Base-by-base conservation (phyloP, 495 filamentous ascomycete species). In the Penicillium cinerascens region DNA sequence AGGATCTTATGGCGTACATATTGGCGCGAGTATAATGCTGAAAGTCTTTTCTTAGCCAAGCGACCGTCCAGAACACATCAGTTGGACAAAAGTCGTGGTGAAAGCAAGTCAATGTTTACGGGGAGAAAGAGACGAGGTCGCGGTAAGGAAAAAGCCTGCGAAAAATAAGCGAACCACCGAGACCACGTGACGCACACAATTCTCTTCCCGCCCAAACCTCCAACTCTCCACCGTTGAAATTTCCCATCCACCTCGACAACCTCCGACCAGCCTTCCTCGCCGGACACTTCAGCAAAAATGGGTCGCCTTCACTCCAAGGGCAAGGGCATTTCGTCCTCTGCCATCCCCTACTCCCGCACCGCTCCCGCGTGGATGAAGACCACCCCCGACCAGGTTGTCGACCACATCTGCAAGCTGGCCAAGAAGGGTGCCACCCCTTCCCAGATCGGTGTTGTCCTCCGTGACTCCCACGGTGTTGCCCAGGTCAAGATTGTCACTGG, bases 221-320 rank as follows among this genome's bases (percentile, higher is more conserved):
- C 50, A 18, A 38, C 35, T 59, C 26, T 44, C 37, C 42, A 44
- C 27, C 52, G 43, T 47, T 22, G 39, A 51, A 52, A 53, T 58
- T 60, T 55, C 51, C 58, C 56, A 66, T 61, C 56, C 60, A 65
- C 62, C 69, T 68, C 67, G 64, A 71, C 62, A 65, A 66, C 60
- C 55, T 60, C 63, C 72, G 67, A 69, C 70, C 64, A 69, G 54
- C 54, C 49, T 53, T 58, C 53, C 60, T 53, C 56, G 51, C 53
- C 56, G 64, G 55, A 61, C 53, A 63, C 49, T 54, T 65, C 63
- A 56, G 63, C 64, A 77, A 64, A 70, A 70, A 96, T 96, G 92
- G 92, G 92, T 86, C 86, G 93, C 78, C 86, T 98, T 83, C 95
- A 99, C 88, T 87, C 82, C 82, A 97, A 96, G 67, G 93, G 95